These are phyloP conservation scores for Polygonum maritimum DNA, from an alignment of 148 eudicot species.

Conservation along the genomic window DNA sequence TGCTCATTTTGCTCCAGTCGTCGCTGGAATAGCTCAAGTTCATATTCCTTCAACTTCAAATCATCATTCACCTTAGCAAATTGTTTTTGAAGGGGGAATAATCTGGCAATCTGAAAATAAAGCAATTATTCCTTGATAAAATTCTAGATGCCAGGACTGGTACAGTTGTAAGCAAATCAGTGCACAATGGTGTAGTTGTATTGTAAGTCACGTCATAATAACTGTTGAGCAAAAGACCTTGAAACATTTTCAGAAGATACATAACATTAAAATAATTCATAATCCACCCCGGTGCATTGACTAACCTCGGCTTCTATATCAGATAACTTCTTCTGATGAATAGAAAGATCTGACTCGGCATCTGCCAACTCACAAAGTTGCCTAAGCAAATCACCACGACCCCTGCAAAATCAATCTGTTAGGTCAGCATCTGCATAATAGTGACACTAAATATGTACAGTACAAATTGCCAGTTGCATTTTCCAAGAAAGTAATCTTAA, in stretches of 20 bases:
- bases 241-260: neutral
- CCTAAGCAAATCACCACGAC: constrained; percentile 84
- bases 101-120: constrained; percentile 52
- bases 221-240: neutral
- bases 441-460: neutral
- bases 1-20: constrained; percentile 95
- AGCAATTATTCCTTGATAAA: neutral
- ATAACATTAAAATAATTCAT: neutral
- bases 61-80: constrained; percentile 61
- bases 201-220: neutral
- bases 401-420: constrained; percentile 47
- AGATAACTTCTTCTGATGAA: constrained; percentile 69
- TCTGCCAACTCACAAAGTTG: constrained; percentile 78
- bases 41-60: constrained; percentile 78
- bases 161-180: neutral
- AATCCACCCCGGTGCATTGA: neutral
- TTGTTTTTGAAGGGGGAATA: constrained; percentile 74
- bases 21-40: constrained; percentile 66
- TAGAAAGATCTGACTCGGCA: constrained; percentile 60
- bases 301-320: constrained; percentile 86
- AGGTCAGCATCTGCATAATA: constrained; percentile 9
- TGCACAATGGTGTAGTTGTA: neutral
- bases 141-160: neutral
- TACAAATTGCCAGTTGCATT: neutral
- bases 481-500: neutral